These are phyloP conservation scores for Plasmodium coatneyi DNA, from an alignment of 169 alveolate species.

Conservation along the genomic window DNA sequence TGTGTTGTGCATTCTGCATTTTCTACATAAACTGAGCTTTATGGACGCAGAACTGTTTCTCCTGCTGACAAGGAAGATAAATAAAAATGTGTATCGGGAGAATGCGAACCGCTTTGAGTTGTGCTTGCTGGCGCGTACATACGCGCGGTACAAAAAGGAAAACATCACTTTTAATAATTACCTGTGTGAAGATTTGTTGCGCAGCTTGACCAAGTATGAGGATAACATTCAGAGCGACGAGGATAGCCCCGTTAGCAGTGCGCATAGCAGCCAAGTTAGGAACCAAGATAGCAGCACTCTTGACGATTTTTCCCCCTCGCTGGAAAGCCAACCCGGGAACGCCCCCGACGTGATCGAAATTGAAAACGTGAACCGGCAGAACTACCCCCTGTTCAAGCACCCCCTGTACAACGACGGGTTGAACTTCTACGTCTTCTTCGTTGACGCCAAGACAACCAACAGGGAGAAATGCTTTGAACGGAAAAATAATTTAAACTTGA, in stretches of 20 bases:
- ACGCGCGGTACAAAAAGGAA: conserved; percentile 59
- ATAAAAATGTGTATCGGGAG: conserved; percentile 53
- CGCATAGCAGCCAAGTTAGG: neutral
- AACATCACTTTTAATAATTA: conserved; percentile 59
- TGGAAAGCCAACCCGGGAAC: neutral
- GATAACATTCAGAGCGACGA: conserved; percentile 41
- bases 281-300: neutral
- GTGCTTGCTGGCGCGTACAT: conserved; percentile 42
- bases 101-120: conserved; percentile 53
- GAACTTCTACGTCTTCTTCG: conserved; percentile 56
- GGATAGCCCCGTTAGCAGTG: neutral
- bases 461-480: neutral
- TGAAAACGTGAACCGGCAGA: conserved; percentile 53
- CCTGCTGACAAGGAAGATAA: conserved; percentile 40
- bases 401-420: conserved; percentile 41
- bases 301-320: neutral
- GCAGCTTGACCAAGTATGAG: conserved; percentile 33
- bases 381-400: conserved; percentile 33
- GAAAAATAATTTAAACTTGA: neutral
- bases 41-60: conserved; percentile 24
- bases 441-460: conserved; percentile 33
- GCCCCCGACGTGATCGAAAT: conserved; percentile 19
- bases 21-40: conserved; percentile 28
- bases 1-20: conserved; percentile 31
- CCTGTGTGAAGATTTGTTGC: conserved; percentile 34